These are phyloP conservation scores for Curvularia eragrostidis DNA, from an alignment of 2,329 filamentous ascomycete genomes.

Conservation along the genomic window DNA sequence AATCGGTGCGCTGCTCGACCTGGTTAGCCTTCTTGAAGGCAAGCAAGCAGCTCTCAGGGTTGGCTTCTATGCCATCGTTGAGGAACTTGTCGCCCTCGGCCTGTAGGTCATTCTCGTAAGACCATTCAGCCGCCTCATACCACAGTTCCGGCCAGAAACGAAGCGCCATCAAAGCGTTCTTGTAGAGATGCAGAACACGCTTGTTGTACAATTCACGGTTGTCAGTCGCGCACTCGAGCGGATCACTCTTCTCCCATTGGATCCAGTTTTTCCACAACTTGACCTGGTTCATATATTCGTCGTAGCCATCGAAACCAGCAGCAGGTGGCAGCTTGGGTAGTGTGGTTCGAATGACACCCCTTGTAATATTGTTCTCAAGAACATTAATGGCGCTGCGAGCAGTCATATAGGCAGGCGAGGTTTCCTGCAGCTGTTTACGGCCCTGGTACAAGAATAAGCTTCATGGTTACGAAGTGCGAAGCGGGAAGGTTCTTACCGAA, in stretches of 20 bases:
- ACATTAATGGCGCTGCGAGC: slow-evolving; percentile 89
- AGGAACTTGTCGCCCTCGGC: slow-evolving; percentile 80
- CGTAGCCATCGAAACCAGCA: slow-evolving; percentile 83
- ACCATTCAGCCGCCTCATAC: slow-evolving; percentile 95
- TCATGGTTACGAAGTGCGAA: not conserved
- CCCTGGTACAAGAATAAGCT: slow-evolving; percentile 63
- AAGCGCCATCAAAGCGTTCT: slow-evolving; percentile 89
- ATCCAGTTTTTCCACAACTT: slow-evolving; percentile 94
- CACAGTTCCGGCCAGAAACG: slow-evolving; percentile 96
- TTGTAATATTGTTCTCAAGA: slow-evolving; percentile 88
- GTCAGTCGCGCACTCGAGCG: slow-evolving; percentile 82
- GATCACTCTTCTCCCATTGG: slow-evolving; percentile 92
- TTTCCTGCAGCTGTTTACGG: slow-evolving; percentile 92
- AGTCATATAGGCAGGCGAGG: slow-evolving; percentile 93
- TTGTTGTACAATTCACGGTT: slow-evolving; percentile 77
- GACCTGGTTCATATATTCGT: slow-evolving; percentile 83
- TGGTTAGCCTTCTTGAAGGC: slow-evolving; percentile 89
- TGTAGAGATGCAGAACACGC: slow-evolving; percentile 88
- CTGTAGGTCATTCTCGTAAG: slow-evolving; percentile 76
- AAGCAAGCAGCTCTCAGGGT: slow-evolving; percentile 90
- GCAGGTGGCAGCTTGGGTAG: slow-evolving; percentile 82
- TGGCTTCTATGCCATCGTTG: slow-evolving; percentile 81
- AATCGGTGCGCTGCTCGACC: slow-evolving; percentile 77
- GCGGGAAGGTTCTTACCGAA: slow-evolving; percentile 65
- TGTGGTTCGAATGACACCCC: slow-evolving; percentile 76